Conservation (phyloP, 1,284 basidiomycete genomes). For the Golubevia sp. region DNA sequence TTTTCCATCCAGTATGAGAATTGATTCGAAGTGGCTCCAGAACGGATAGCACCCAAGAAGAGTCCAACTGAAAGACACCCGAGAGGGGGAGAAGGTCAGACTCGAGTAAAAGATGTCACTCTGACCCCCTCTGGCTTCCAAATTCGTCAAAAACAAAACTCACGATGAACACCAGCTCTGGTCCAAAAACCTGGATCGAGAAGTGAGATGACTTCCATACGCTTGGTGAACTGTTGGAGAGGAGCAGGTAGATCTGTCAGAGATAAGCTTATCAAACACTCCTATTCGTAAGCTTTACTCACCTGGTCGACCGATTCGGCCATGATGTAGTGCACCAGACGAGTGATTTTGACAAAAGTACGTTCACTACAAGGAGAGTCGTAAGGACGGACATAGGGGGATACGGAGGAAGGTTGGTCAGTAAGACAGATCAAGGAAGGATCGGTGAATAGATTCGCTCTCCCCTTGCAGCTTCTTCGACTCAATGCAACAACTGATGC, state of each 20-base stretch:
- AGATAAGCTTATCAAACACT: too few species aligned
- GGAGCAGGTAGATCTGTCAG: background rate
- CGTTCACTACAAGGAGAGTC: conserved; percentile 24
- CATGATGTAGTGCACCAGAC: conserved; percentile 51
- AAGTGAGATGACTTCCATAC: conserved; percentile 54
- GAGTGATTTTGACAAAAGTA: conserved; percentile 36
- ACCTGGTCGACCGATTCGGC: conserved; percentile 32
- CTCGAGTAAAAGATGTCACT: too few species aligned
- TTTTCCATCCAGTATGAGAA: conserved; percentile 59
- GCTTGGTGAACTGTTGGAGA: conserved; percentile 37
- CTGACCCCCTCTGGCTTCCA: too few species aligned
- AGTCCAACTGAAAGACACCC: background rate
- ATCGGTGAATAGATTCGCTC: too few species aligned
- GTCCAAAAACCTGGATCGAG: conserved; percentile 61
- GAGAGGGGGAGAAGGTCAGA: background rate
- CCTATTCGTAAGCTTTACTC: too few species aligned
- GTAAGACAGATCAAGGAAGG: too few species aligned
- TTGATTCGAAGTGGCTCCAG: conserved; percentile 49
- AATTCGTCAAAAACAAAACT: conserved; percentile 40
- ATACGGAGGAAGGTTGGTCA: too few species aligned
- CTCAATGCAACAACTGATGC: too few species aligned
- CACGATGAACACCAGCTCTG: conserved; percentile 57
- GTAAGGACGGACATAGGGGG: background rate
- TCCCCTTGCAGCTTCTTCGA: too few species aligned
- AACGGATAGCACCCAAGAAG: conserved; percentile 29